Conservation (phyloP, 805 yeast species). For the Cyberlindnera saturnus region DNA sequence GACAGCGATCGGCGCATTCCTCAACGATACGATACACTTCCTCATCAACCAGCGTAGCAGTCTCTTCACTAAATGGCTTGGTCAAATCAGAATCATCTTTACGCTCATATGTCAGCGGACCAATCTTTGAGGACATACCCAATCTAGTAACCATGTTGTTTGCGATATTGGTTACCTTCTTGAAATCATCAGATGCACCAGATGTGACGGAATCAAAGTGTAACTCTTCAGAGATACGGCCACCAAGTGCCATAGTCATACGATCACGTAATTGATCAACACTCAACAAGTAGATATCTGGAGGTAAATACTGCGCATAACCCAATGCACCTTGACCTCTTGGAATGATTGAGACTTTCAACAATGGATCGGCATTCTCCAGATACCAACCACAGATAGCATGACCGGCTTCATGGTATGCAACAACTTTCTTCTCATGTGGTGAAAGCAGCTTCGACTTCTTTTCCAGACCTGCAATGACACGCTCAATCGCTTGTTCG, state of each 20-base stretch:
- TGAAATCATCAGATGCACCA: slow-evolving; percentile 95
- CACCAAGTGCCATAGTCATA: slow-evolving; percentile 96
- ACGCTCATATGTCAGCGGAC: slow-evolving; percentile 67
- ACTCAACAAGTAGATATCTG: slow-evolving; percentile 76
- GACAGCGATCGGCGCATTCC: slow-evolving; percentile 71
- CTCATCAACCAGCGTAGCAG: slow-evolving; percentile 72
- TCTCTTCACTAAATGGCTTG: slow-evolving; percentile 86
- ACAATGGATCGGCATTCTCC: slow-evolving; percentile 84
- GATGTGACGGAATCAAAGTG: slow-evolving; percentile 89
- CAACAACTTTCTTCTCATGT: slow-evolving; percentile 85
- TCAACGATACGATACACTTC: slow-evolving; percentile 77
- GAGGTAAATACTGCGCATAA: slow-evolving; percentile 95
- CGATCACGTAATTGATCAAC: slow-evolving; percentile 78
- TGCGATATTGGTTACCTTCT: slow-evolving; percentile 92
- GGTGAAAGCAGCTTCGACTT: slow-evolving; percentile 77
- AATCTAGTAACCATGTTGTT: slow-evolving; percentile 85
- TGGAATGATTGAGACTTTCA: slow-evolving; percentile 95
- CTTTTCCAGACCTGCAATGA: slow-evolving; percentile 92
- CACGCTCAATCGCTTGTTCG: slow-evolving; percentile 95
- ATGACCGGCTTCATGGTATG: slow-evolving; percentile 98
- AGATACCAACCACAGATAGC: slow-evolving; percentile 98
- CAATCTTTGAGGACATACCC: slow-evolving; percentile 88
- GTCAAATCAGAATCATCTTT: slow-evolving; percentile 61
- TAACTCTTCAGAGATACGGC: slow-evolving; percentile 92
- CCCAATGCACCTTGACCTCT: slow-evolving; percentile 97